phyloP scores from a whole-genome alignment of 2,329 filamentous ascomycete species.

The Penicillium fuscoglaucum region DNA sequence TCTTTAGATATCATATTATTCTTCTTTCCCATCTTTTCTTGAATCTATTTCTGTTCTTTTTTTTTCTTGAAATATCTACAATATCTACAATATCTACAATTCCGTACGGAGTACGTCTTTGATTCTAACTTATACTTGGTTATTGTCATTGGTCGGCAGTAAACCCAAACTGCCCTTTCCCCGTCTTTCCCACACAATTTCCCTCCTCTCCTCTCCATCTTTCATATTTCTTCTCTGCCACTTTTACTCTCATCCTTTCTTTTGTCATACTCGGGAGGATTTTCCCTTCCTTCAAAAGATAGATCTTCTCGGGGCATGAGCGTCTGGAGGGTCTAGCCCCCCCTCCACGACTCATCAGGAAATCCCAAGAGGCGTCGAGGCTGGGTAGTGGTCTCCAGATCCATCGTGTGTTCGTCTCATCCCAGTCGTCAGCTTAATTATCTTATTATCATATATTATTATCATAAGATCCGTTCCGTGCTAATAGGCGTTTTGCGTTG shows the following conservation, averaged over 20 bases:
- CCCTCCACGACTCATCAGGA: slow-evolving; percentile 20
- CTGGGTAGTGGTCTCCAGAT: slow-evolving; percentile 12
- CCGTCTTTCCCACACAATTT: slow-evolving; percentile 4
- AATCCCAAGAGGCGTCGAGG: slow-evolving; percentile 7
- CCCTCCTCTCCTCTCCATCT: slow-evolving; percentile 6
- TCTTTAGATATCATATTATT: slow-evolving; percentile 8
- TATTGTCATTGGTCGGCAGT: slow-evolving; percentile 4
- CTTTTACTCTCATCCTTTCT: slow-evolving; percentile 1
- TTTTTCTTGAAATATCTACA: not conserved
- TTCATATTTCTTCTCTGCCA: not conserved
- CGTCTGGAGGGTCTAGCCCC: slow-evolving; percentile 36
- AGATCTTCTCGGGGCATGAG: slow-evolving; percentile 31
- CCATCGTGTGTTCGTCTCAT: slow-evolving; percentile 11
- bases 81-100: not conserved
- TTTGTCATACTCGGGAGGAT: not conserved
- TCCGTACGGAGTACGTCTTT: not conserved
- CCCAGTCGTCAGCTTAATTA: slow-evolving; percentile 11
- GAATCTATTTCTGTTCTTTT: not conserved
- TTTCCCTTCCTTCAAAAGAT: slow-evolving; percentile 12
- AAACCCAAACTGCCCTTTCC: not conserved
- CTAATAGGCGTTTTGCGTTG: slow-evolving; percentile 10
- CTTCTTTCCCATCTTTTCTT: slow-evolving; percentile 5
- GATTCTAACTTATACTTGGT: not conserved
- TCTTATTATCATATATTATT: slow-evolving; percentile 12
- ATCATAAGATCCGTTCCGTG: slow-evolving; percentile 6